Conservation (phyloP, 768 basidiomycete genomes). For the Podaxis mareebaensis region DNA sequence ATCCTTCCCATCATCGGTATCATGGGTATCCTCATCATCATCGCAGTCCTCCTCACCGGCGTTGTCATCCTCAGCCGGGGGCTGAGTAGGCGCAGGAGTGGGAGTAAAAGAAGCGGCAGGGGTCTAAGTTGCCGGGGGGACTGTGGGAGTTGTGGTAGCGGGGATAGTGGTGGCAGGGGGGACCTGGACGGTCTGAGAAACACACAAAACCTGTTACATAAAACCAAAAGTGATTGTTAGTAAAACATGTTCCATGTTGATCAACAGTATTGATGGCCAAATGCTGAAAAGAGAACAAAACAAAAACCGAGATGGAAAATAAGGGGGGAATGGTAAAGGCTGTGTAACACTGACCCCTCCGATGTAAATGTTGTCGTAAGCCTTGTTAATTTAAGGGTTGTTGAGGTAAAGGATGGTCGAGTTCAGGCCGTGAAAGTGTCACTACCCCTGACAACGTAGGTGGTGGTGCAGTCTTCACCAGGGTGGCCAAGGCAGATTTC, state of each 20-base stretch:
- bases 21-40: slow-evolving; percentile 9
- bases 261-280: slow-evolving; percentile 1
- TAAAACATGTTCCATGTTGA: slow-evolving; percentile 1
- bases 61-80: slow-evolving; percentile 14
- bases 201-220: slow-evolving; percentile 52
- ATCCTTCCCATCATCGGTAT: slow-evolving; percentile 22
- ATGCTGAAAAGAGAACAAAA: not conserved
- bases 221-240: not conserved
- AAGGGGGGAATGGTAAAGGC: not conserved
- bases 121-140: slow-evolving; percentile 21
- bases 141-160: slow-evolving; percentile 27
- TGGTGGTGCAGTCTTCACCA: slow-evolving; percentile 61
- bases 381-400: slow-evolving; percentile 69
- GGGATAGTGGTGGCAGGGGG: slow-evolving; percentile 44
- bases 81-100: not conserved
- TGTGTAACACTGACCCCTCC: slow-evolving; percentile 58
- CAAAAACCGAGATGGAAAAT: not conserved
- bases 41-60: slow-evolving; percentile 23
- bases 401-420: slow-evolving; percentile 55
- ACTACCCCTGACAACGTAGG: slow-evolving; percentile 53
- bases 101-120: slow-evolving; percentile 8
- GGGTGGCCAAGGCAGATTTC: slow-evolving; percentile 61
- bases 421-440: slow-evolving; percentile 65
- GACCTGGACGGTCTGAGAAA: slow-evolving; percentile 36
- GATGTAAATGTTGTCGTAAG: slow-evolving; percentile 68